These are phyloP conservation scores for Euphorbia schlechtendalii DNA, from an alignment of 441 rosid genomes.

Conservation along the genomic window DNA sequence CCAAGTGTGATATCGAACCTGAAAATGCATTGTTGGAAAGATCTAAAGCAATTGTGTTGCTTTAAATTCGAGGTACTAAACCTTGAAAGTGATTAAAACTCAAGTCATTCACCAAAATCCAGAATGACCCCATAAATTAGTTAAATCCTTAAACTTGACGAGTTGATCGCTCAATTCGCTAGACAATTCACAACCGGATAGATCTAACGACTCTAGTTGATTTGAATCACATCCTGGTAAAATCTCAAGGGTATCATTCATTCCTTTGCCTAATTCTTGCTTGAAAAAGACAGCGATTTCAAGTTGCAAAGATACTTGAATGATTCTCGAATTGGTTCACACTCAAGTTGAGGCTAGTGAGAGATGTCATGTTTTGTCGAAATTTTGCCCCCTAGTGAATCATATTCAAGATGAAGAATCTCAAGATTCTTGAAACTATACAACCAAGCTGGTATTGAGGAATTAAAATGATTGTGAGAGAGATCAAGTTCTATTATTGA, in stretches of 20 bases:
- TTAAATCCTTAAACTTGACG: not conserved
- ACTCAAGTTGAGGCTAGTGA: slow-evolving; percentile 9
- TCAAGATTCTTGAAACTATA: not conserved
- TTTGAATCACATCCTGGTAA: slow-evolving; percentile 2
- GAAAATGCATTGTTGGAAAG: slow-evolving; percentile 6
- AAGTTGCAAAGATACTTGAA: slow-evolving; percentile 11
- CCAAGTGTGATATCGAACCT: not conserved
- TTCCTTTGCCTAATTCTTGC: not conserved
- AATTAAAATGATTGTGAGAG: not conserved
- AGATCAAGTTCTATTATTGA: not conserved
- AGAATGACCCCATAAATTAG: not conserved
- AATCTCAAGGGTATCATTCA: slow-evolving; percentile 4
- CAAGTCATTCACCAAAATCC: not conserved
- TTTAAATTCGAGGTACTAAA: not conserved
- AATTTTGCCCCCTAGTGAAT: slow-evolving; percentile 11
- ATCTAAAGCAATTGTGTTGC: not conserved
- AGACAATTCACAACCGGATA: not conserved
- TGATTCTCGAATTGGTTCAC: slow-evolving; percentile 1
- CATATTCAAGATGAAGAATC: not conserved
- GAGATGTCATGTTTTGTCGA: slow-evolving; percentile 9
- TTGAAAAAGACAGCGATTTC: not conserved
- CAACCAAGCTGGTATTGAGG: slow-evolving; percentile 8
- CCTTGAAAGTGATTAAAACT: slow-evolving; percentile 1
- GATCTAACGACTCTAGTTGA: not conserved
- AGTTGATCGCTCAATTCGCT: slow-evolving; percentile 7